Evolutionary conservation across 768 basidiomycete genomes (phyloP), one percentile per base, ranked within the genome.

Genomic region (Lentinula lateritia): DNA sequence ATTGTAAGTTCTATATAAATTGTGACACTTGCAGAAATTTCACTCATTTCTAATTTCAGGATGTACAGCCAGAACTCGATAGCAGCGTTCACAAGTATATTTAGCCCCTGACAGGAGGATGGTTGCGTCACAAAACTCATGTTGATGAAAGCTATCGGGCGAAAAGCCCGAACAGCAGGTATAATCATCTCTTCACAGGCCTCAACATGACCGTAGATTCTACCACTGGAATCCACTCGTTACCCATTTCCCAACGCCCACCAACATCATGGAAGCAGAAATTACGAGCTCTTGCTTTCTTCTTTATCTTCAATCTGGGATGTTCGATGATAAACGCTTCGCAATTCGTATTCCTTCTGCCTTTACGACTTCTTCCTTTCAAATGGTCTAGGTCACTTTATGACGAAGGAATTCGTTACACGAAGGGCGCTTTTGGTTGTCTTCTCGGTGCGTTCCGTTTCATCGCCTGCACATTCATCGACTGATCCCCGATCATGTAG

Each of bases 381-480:
- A 70, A 76, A 32, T 80, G 75, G 71, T 77, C 88, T 6, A 75
- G 74, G 61, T 74, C 73, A 20, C 68, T 87, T 54, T 93, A 92
- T 69, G 80, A 87, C 54, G 76, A 83, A 57, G 90, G 88, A 1
- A 84, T 94, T 55, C 80, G 87, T 42, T 88, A 88, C 67, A 92
- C 90, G 61, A 94, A 95, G 74, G 92, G 89, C 32, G 81, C 88
- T 15, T 94, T 93, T 73, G 92, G 86, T 18, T 78, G 79, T 65
- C 78, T 95, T 34, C 73, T 92, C 69, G 82, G 92, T 92, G 66
- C 69, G 86, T 80, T 45, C 59, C 20, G 41, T 9, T 48, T 35
- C 34, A 35, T 52, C 50, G 16, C 35, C 39, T 18, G 3, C 41
- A 18, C 12, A 16, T 59, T 41, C 52, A 54, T 46, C 12, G 28